Conservation (phyloP, 2,329 filamentous ascomycete genomes). For the Xylariaceae sp. region DNA sequence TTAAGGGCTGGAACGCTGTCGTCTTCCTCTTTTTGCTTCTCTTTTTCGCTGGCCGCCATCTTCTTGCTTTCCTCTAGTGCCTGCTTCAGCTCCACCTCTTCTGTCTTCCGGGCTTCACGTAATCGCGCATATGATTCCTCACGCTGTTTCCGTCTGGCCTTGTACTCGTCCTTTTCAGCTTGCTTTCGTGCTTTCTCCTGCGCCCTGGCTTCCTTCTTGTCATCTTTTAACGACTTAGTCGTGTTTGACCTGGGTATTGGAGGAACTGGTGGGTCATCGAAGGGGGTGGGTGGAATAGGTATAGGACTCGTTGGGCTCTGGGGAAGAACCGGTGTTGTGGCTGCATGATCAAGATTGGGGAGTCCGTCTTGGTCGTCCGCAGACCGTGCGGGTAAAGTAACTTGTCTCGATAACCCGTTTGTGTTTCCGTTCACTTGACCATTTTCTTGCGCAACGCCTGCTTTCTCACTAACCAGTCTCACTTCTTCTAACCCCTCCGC, state of each 20-base stretch:
- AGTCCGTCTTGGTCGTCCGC: constrained; percentile 58
- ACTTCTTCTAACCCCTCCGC: constrained; percentile 73
- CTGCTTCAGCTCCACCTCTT: constrained; percentile 64
- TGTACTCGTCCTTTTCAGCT: constrained; percentile 54
- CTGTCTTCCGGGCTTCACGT: constrained; percentile 49
- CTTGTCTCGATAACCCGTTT: constrained; percentile 54
- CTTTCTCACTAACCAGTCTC: constrained; percentile 60
- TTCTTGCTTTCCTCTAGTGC: constrained; percentile 61
- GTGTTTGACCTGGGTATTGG: constrained; percentile 35
- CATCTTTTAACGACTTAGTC: constrained; percentile 57
- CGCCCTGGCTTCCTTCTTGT: constrained; percentile 67
- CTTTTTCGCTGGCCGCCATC: constrained; percentile 61
- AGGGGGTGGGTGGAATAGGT: constrained; percentile 40
- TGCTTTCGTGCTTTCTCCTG: constrained; percentile 47
- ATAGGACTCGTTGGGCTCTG: constrained; percentile 35
- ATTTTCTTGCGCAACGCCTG: constrained; percentile 59
- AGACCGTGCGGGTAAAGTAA: constrained; percentile 55
- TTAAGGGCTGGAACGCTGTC: constrained; percentile 52
- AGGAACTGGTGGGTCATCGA: constrained; percentile 29
- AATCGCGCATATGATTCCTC: constrained; percentile 45
- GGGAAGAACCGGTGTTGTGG: constrained; percentile 60
- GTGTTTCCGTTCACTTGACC: constrained; percentile 51
- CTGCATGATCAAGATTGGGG: constrained; percentile 67
- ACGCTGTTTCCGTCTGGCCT: constrained; percentile 51
- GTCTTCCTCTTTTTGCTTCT: constrained; percentile 62